Evolutionary conservation across 2,329 filamentous ascomycete genomes (phyloP).

Genomic region (Aspergillus alliaceus): DNA sequence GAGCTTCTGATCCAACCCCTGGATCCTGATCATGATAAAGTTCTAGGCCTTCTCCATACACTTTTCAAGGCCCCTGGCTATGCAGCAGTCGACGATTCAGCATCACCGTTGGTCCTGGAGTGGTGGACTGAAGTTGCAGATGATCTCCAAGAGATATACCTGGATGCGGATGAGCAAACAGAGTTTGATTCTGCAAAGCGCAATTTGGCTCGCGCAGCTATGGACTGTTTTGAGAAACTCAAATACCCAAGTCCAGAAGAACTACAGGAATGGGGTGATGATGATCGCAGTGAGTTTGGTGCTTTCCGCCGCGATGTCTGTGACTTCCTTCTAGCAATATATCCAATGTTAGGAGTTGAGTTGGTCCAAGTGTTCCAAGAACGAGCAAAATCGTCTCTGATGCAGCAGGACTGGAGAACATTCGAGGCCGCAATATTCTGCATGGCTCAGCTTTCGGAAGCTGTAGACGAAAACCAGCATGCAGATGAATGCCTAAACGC

Average conservation of each 20-base stretch:
- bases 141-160: conserved; percentile 32
- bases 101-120: conserved; percentile 39
- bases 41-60: conserved; percentile 38
- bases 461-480: conserved; percentile 45
- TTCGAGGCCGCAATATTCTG: conserved; percentile 48
- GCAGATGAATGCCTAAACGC: conserved; percentile 42
- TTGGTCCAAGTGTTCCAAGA: conserved; percentile 44
- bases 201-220: conserved; percentile 40
- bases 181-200: conserved; percentile 33
- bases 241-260: conserved; percentile 37
- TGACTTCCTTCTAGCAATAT: conserved; percentile 46
- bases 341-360: conserved; percentile 44
- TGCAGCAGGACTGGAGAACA: conserved; percentile 39
- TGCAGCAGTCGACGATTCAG: conserved; percentile 41
- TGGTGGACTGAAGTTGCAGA: conserved; percentile 45
- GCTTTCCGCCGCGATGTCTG: conserved; percentile 47
- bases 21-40: conserved; percentile 31
- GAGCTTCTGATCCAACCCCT: conserved; percentile 32
- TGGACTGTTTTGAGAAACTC: conserved; percentile 45
- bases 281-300: conserved; percentile 44
- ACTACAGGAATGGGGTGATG: conserved; percentile 41
- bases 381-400: conserved; percentile 33
- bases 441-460: conserved; percentile 45
- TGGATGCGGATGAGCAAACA: conserved; percentile 27
- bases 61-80: conserved; percentile 42